These are phyloP conservation scores for Coemansia sp. DNA, from an alignment of 192 early-diverging fungal genomes.

Conservation along the genomic window DNA sequence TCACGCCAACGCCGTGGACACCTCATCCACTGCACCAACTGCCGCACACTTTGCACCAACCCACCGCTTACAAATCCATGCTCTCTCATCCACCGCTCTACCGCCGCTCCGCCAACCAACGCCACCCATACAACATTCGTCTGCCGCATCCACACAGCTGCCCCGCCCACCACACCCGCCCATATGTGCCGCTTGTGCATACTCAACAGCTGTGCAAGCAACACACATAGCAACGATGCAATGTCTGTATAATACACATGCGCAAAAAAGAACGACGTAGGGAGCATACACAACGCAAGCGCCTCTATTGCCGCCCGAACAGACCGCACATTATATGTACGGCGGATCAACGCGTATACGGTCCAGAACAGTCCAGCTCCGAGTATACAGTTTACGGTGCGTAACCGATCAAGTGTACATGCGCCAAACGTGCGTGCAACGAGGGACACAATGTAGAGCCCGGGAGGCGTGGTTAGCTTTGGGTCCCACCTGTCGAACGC, in stretches of 20 bases:
- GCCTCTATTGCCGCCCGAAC: constrained; percentile 25
- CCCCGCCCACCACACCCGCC: constrained; percentile 61
- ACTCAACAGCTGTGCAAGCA: constrained; percentile 63
- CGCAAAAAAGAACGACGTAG: constrained; percentile 80
- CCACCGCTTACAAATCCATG: not conserved
- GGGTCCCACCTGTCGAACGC: constrained; percentile 77
- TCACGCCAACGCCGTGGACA: not conserved
- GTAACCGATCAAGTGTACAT: constrained; percentile 56
- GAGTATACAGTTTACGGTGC: constrained; percentile 71
- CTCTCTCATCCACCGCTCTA: constrained; percentile 16
- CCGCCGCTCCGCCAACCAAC: constrained; percentile 57
- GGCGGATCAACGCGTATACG: constrained; percentile 33
- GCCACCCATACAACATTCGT: constrained; percentile 90
- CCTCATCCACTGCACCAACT: constrained; percentile 14
- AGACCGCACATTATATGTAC: constrained; percentile 13
- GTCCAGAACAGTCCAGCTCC: constrained; percentile 57
- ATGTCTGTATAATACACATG: constrained; percentile 93
- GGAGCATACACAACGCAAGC: constrained; percentile 65
- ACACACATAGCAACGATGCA: constrained; percentile 77
- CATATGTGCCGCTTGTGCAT: constrained; percentile 44
- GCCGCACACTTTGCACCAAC: constrained; percentile 3
- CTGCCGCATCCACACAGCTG: constrained; percentile 76
- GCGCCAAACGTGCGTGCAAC: not conserved
- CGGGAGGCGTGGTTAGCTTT: constrained; percentile 98
- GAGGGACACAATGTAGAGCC: constrained; percentile 67